phyloP scores from a whole-genome alignment of 202 grass and related monocot genomes.

The Bolboschoenoplectus hybrid region DNA sequence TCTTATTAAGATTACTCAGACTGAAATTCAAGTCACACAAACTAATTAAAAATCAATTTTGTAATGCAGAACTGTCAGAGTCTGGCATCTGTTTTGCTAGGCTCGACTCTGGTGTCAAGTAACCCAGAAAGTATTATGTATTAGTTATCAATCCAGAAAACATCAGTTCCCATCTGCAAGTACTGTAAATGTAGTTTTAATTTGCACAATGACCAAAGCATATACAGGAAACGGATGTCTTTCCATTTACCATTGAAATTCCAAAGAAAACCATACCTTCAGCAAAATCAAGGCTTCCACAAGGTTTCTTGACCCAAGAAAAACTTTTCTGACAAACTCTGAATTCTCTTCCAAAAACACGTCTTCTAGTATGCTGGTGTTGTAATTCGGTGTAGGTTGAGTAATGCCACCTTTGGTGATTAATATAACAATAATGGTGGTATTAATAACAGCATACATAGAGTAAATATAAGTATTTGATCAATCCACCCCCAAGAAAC shows the following conservation, averaged over 20 bases:
- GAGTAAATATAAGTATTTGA: background rate
- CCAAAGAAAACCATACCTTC: slow-evolving; percentile 61
- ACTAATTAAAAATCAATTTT: background rate
- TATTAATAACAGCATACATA: background rate
- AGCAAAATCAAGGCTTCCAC: slow-evolving; percentile 78
- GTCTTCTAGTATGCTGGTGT: slow-evolving; percentile 90
- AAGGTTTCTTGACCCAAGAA: slow-evolving; percentile 66
- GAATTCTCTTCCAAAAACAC: slow-evolving; percentile 94
- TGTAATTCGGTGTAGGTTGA: slow-evolving; percentile 86
- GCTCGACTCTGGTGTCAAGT: background rate
- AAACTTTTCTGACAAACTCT: slow-evolving; percentile 57
- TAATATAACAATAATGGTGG: slow-evolving; percentile 14
- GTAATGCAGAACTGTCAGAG: background rate
- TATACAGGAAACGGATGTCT: slow-evolving; percentile 13
- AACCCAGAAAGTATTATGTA: background rate
- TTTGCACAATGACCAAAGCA: background rate
- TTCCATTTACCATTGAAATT: background rate
- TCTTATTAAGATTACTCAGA: background rate
- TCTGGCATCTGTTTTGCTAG: background rate
- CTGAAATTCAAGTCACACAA: background rate
- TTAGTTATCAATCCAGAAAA: background rate
- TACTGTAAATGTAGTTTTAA: background rate
- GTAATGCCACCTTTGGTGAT: slow-evolving; percentile 38
- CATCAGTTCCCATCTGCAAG: background rate
- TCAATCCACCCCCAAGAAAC: background rate